Conservation (phyloP, 495 filamentous ascomycete species). For the Diplogelasinospora grovesii region DNA sequence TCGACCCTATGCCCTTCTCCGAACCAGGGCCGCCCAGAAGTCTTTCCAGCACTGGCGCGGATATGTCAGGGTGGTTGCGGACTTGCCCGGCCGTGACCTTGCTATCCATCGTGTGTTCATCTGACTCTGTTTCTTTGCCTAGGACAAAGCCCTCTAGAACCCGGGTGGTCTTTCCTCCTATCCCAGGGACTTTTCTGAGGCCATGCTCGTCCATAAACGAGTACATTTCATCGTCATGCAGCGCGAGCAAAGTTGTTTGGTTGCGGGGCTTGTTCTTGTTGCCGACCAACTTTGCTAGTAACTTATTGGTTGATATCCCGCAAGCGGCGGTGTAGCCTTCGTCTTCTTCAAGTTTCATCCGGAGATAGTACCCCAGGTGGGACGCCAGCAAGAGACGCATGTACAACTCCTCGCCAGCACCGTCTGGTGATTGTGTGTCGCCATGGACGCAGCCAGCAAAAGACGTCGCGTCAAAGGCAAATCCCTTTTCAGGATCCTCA, state of each 20-base stretch:
- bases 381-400: conserved; percentile 60
- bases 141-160: conserved; percentile 59
- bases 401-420: conserved; percentile 24
- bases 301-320: conserved; percentile 81
- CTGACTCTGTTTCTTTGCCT: conserved; percentile 27
- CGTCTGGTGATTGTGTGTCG: background rate
- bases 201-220: conserved; percentile 69
- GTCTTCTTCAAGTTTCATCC: conserved; percentile 62
- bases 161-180: conserved; percentile 72
- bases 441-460: conserved; percentile 33
- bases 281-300: conserved; percentile 78
- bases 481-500: conserved; percentile 71
- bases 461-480: conserved; percentile 62
- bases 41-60: conserved; percentile 51
- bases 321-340: conserved; percentile 82
- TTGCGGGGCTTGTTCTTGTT: conserved; percentile 77
- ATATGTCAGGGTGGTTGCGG: conserved; percentile 54
- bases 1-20: conserved; percentile 59
- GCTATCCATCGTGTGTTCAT: conserved; percentile 32
- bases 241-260: conserved; percentile 75
- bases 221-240: conserved; percentile 45
- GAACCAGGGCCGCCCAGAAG: conserved; percentile 63
- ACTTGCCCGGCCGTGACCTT: conserved; percentile 59
- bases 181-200: conserved; percentile 78
- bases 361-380: conserved; percentile 67